phyloP scores from a whole-genome alignment of 2,329 filamentous ascomycete genomes.

The Chrysoporthe puriensis region DNA sequence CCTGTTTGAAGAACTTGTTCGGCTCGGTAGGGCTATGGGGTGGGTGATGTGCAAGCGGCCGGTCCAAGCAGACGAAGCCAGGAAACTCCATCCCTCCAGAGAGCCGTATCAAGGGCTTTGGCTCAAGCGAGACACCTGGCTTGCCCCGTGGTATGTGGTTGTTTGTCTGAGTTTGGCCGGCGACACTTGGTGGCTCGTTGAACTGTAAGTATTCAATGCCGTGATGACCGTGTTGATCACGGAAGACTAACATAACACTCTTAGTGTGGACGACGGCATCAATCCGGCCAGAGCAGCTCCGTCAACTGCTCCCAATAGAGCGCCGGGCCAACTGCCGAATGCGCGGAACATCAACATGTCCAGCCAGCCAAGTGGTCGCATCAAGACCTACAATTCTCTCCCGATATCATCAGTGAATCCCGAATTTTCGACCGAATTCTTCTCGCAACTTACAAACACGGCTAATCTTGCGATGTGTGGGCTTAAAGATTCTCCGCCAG shows the following conservation, averaged over 20 bases:
- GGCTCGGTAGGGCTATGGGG: constrained; percentile 63
- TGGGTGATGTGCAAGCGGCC: constrained; percentile 61
- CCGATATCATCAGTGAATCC: constrained; percentile 36
- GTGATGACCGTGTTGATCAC: neutral
- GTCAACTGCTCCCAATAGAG: constrained; percentile 8
- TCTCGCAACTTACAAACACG: constrained; percentile 35
- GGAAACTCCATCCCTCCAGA: constrained; percentile 35
- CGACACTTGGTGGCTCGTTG: constrained; percentile 78
- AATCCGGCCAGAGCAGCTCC: constrained; percentile 11
- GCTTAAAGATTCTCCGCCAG: constrained; percentile 19
- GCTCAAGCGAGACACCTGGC: constrained; percentile 75
- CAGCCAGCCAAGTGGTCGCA: constrained; percentile 35
- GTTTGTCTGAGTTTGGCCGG: constrained; percentile 72
- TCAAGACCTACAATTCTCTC: constrained; percentile 36
- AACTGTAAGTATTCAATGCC: constrained; percentile 54
- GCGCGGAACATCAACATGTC: constrained; percentile 18
- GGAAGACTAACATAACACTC: neutral
- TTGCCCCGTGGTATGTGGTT: constrained; percentile 71
- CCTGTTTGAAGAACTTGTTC: constrained; percentile 63
- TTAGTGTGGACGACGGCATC: neutral
- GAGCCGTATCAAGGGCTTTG: constrained; percentile 67
- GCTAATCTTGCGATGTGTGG: constrained; percentile 6
- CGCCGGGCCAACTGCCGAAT: neutral
- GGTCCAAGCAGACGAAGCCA: constrained; percentile 57
- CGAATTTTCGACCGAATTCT: constrained; percentile 53